Conservation (phyloP, 306 rosid species). For the Castanea sativa region DNA sequence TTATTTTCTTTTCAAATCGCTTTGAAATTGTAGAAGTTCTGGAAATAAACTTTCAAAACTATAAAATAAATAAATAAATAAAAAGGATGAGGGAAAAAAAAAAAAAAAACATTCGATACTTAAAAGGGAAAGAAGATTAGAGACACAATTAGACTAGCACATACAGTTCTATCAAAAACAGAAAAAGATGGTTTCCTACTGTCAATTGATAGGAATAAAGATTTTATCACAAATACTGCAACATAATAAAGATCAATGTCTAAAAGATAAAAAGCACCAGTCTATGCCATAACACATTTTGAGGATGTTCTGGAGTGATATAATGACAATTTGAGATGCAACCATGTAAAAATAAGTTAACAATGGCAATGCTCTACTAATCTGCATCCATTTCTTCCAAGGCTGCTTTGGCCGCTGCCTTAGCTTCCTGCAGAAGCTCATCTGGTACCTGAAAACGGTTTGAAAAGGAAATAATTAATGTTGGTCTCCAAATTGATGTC, state of each 20-base stretch:
- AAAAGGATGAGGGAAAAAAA: no score
- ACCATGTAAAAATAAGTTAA: neutral
- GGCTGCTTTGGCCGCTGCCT: constrained; percentile 87
- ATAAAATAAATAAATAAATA: no score
- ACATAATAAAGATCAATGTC: neutral
- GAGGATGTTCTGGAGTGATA: constrained; percentile 31
- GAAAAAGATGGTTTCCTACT: no score
- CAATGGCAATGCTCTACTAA: constrained; percentile 17
- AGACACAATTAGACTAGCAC: no score
- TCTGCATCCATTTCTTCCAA: constrained; percentile 99
- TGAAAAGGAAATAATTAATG: neutral
- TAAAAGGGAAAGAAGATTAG: no score
- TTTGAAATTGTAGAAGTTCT: no score
- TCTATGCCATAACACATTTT: constrained; percentile 16
- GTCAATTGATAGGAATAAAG: neutral
- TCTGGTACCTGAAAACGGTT: constrained; percentile 66
- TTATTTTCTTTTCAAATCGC: no score
- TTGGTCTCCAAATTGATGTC: neutral
- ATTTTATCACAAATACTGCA: neutral
- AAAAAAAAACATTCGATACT: no score
- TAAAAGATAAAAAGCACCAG: neutral
- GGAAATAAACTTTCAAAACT: no score
- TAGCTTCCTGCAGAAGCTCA: constrained; percentile 75
- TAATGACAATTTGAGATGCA: constrained; percentile 15
- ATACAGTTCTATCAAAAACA: no score